phyloP scores from a whole-genome alignment of 345 rosid genomes.

The Eucalyptus sp. region DNA sequence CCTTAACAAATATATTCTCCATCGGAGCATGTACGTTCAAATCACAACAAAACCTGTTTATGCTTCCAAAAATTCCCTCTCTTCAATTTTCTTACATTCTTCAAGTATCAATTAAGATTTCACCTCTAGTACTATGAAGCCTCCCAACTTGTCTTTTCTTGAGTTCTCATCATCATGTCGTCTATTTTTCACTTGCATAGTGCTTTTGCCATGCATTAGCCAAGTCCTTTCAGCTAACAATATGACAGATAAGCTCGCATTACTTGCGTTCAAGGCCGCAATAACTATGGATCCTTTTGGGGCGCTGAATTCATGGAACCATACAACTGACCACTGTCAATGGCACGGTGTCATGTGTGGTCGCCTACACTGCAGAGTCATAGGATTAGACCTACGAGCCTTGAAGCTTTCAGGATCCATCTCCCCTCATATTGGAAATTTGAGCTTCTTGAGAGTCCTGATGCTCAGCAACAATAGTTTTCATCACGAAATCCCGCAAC shows the following conservation, averaged over 20 bases:
- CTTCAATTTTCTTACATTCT: not conserved
- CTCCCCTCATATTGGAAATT: not conserved
- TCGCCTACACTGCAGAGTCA: not conserved
- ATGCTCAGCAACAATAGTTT: not conserved
- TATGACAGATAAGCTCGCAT: not conserved
- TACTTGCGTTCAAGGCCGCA: not conserved
- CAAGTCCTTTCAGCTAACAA: conserved; percentile 6
- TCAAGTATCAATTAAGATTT: not conserved
- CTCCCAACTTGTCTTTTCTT: not conserved
- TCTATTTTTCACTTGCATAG: not conserved
- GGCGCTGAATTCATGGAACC: not conserved
- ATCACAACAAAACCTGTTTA: not conserved
- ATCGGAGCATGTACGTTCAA: not conserved
- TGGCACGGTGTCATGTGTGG: not conserved
- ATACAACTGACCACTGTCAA: not conserved
- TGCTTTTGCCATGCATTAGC: not conserved
- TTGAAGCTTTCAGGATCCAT: not conserved
- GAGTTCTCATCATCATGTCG: not conserved
- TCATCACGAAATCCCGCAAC: not conserved
- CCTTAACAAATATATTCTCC: not conserved
- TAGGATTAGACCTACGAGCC: not conserved
- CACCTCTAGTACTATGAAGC: not conserved
- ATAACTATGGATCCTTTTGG: not conserved
- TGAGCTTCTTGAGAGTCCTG: not conserved
- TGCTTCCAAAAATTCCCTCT: not conserved